Evolutionary conservation across 257 asterid genomes (phyloP).

Genomic region (Paulownia fortunei): DNA sequence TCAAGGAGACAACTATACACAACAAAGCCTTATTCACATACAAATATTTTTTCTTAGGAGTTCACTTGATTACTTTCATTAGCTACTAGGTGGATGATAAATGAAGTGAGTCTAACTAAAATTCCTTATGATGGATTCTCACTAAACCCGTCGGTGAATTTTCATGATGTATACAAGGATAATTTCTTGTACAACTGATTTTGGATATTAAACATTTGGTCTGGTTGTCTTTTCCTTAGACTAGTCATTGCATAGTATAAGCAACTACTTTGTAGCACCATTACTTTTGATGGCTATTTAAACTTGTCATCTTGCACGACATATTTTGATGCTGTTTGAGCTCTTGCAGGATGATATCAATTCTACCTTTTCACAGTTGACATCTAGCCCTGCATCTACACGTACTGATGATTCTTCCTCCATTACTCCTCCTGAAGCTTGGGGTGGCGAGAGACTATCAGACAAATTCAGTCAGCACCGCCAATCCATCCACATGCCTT

Average conservation of each 20-base stretch:
- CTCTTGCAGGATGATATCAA: constrained; percentile 67
- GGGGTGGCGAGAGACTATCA: constrained; percentile 88
- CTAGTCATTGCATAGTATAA: constrained; percentile 8
- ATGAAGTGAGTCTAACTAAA: constrained; percentile 1
- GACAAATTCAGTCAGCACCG: constrained; percentile 71
- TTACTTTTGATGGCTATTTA: constrained; percentile 20
- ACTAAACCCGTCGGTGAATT: neutral
- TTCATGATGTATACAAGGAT: neutral
- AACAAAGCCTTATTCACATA: neutral
- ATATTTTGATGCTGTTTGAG: constrained; percentile 32
- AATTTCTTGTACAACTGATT: constrained; percentile 14
- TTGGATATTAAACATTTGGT: neutral
- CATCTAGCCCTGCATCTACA: constrained; percentile 62
- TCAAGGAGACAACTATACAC: neutral
- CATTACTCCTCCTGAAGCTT: constrained; percentile 92
- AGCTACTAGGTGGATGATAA: constrained; percentile 18
- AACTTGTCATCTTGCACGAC: constrained; percentile 18
- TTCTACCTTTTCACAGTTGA: constrained; percentile 61
- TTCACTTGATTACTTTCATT: neutral
- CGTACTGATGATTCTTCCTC: constrained; percentile 64
- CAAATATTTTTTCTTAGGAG: neutral
- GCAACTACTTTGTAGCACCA: constrained; percentile 16
- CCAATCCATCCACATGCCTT: constrained; percentile 67
- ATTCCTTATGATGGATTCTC: constrained; percentile 9
- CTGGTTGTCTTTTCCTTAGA: neutral